These are phyloP conservation scores for Erodium trifolium DNA, from an alignment of 441 rosid genomes.

Conservation along the genomic window DNA sequence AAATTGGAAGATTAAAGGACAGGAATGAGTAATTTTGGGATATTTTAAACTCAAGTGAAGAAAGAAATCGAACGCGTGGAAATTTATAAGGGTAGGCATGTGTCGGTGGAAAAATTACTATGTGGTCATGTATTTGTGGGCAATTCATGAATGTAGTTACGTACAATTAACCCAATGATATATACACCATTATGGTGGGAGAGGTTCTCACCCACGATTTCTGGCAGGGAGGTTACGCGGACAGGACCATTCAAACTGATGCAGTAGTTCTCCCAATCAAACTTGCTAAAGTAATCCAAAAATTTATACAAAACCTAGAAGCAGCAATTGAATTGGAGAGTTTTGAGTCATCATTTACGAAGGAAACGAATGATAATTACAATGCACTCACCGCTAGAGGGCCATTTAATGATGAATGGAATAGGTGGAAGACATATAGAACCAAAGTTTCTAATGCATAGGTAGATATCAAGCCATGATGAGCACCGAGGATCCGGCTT, in stretches of 20 bases:
- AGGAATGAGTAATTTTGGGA: too few relatives aligned
- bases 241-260: constrained; percentile 31
- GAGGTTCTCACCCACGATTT: constrained; percentile 24
- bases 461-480: constrained; percentile 34
- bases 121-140: too few relatives aligned
- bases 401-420: constrained; percentile 30
- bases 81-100: too few relatives aligned
- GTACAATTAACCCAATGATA: too few relatives aligned
- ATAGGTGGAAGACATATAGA: constrained; percentile 28
- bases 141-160: too few relatives aligned
- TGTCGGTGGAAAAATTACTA: too few relatives aligned
- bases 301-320: constrained; percentile 27
- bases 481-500: constrained; percentile 33
- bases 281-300: constrained; percentile 33
- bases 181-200: neutral
- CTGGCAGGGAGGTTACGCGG: constrained; percentile 21
- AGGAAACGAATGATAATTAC: neutral
- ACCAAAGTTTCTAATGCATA: constrained; percentile 34
- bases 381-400: constrained; percentile 27
- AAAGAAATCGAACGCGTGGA: too few relatives aligned
- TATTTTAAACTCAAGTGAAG: too few relatives aligned
- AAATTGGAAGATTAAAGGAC: too few relatives aligned
- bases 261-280: constrained; percentile 35
- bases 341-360: neutral
- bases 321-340: neutral